Percentiles rank a stretch among this genome's conserved stretches.
Evolutionary conservation across 495 filamentous ascomycete species (phyloP).

Genomic region (Trichoderma reesei): DNA sequence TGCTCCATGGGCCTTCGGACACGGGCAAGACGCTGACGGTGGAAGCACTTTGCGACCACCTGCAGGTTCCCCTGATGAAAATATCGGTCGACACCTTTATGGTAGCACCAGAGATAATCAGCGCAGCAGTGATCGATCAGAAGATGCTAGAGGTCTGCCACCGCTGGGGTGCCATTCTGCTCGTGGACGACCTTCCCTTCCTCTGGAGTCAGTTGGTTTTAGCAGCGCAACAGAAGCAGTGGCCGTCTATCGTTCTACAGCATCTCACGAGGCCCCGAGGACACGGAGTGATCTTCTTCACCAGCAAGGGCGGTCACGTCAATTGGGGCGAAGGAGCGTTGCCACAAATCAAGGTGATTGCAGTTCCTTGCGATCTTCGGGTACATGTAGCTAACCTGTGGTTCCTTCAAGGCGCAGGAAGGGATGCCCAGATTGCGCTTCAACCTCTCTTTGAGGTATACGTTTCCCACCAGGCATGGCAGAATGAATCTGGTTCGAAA

Average conservation of each 20-base stretch:
- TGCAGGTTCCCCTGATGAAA: conserved; percentile 77
- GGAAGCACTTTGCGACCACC: conserved; percentile 75
- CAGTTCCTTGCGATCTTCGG: too few species aligned
- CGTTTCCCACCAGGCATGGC: conserved; percentile 39
- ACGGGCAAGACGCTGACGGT: conserved; percentile 87
- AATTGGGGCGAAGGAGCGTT: too few species aligned
- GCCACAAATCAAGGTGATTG: too few species aligned
- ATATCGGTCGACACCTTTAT: conserved; percentile 76
- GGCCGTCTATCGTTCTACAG: conserved; percentile 43
- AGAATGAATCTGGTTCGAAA: conserved; percentile 39
- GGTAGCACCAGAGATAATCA: conserved; percentile 66
- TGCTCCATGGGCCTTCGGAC: conserved; percentile 75
- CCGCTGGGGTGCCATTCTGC: conserved; percentile 46
- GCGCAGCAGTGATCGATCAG: conserved; percentile 54
- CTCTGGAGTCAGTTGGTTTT: conserved; percentile 34
- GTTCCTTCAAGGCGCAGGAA: too few species aligned
- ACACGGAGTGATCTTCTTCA: conserved; percentile 34
- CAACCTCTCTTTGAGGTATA: too few species aligned
- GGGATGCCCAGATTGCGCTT: too few species aligned
- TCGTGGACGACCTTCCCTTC: conserved; percentile 45
- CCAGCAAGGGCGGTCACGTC: conserved; percentile 34
- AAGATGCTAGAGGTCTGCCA: conserved; percentile 83
- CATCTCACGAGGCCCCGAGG: conserved; percentile 47
- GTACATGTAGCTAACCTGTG: too few species aligned
- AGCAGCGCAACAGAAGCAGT: conserved; percentile 41